These are phyloP conservation scores for Barnettozyma pratensis DNA, from an alignment of 805 yeast genomes.

Conservation along the genomic window DNA sequence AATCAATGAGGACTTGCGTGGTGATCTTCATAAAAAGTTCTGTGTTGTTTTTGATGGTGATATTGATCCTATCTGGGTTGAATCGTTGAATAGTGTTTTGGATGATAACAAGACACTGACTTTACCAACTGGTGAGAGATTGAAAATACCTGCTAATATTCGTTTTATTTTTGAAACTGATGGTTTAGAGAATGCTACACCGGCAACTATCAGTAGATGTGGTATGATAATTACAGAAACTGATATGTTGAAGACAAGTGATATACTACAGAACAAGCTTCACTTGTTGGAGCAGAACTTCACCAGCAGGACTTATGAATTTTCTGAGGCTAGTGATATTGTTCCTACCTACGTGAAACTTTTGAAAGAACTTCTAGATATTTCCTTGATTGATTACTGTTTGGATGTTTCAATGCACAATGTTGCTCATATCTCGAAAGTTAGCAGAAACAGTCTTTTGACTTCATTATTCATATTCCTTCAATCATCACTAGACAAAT, in stretches of 20 bases:
- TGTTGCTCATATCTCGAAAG: slow-evolving; percentile 1
- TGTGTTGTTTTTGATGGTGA: slow-evolving; percentile 93
- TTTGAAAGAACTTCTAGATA: background rate
- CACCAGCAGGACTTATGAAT: background rate
- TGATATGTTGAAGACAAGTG: slow-evolving; percentile 18
- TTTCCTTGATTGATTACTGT: background rate
- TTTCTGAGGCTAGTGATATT: background rate
- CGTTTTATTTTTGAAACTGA: slow-evolving; percentile 75
- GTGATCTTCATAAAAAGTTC: slow-evolving; percentile 47
- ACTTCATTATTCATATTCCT: slow-evolving; percentile 2
- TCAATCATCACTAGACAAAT: background rate
- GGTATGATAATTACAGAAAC: slow-evolving; percentile 77
- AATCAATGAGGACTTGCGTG: slow-evolving; percentile 49
- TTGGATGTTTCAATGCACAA: background rate
- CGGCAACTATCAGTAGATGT: slow-evolving; percentile 90
- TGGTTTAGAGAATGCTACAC: slow-evolving; percentile 61
- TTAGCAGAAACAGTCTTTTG: background rate
- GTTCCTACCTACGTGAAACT: background rate
- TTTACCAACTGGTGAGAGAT: slow-evolving; percentile 84
- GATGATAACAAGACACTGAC: slow-evolving; percentile 84
- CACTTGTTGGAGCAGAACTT: background rate
- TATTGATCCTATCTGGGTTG: slow-evolving; percentile 92
- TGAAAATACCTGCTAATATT: slow-evolving; percentile 59
- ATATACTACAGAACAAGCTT: slow-evolving; percentile 22
- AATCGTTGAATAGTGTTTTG: slow-evolving; percentile 80